Conservation (phyloP, 176 grass and related monocot genomes). For the Stipa capillata region DNA sequence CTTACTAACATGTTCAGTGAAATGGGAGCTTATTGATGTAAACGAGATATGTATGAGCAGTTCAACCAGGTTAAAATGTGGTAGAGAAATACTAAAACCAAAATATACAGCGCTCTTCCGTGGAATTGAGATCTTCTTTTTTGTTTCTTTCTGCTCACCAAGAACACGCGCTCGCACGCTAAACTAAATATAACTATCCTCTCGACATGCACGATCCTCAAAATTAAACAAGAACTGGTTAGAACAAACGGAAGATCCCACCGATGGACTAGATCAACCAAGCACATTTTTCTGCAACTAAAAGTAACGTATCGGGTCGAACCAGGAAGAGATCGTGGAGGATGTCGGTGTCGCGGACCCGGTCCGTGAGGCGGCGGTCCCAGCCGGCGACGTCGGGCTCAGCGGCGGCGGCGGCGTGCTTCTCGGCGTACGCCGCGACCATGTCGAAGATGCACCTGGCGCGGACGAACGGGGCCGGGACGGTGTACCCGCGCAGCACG, state of each 20-base stretch:
- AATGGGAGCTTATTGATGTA: too few species aligned
- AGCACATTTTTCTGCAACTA: background rate
- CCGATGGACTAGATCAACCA: background rate
- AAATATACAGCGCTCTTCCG: background rate
- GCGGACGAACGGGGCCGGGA: background rate
- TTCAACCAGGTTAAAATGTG: background rate
- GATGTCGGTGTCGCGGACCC: background rate
- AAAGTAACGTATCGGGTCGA: background rate
- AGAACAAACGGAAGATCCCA: background rate
- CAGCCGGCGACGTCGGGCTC: background rate
- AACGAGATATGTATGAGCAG: background rate
- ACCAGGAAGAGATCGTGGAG: background rate
- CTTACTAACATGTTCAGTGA: too few species aligned
- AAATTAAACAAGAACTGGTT: too few species aligned
- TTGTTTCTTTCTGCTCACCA: too few species aligned
- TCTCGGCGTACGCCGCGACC: background rate
- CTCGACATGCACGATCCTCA: too few species aligned
- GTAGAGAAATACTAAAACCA: background rate
- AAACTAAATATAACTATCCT: too few species aligned
- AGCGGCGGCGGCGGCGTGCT: background rate
- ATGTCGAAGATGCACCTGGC: background rate
- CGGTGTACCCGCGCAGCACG: background rate
- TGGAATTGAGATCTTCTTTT: too few species aligned
- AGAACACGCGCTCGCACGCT: too few species aligned
- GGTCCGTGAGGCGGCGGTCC: background rate